A percentile compares a stretch with the other conserved stretches of the same genome.
Evolutionary conservation across 257 asterid genomes (phyloP).

Genomic region (Vinca minor): DNA sequence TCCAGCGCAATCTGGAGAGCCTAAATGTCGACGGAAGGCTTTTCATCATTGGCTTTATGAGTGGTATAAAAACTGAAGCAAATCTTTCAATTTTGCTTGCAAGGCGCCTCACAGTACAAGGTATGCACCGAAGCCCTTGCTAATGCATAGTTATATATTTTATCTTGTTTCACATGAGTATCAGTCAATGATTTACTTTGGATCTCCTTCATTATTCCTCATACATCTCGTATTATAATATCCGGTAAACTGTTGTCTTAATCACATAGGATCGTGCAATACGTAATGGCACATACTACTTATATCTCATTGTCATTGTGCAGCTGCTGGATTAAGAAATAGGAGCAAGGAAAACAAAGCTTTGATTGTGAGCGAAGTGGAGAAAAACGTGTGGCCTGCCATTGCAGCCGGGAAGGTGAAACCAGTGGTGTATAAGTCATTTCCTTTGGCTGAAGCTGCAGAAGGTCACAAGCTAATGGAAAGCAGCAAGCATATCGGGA

Average conservation of each 20-base stretch:
- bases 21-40: constrained; percentile 77
- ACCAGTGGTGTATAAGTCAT: constrained; percentile 56
- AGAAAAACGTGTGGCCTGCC: constrained; percentile 90
- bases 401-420: constrained; percentile 67
- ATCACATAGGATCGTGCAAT: too few species aligned
- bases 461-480: constrained; percentile 81
- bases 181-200: too few species aligned
- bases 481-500: constrained; percentile 88
- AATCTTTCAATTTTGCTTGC: constrained; percentile 56
- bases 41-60: constrained; percentile 87
- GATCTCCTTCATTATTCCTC: too few species aligned
- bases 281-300: too few species aligned
- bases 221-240: too few species aligned
- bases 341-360: constrained; percentile 74
- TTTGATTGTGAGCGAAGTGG: constrained; percentile 74
- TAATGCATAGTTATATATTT: neutral
- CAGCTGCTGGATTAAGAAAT: constrained; percentile 79
- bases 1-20: constrained; percentile 67
- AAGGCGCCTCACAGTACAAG: constrained; percentile 79
- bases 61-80: constrained; percentile 59
- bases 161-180: too few species aligned
- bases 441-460: constrained; percentile 58
- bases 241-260: too few species aligned
- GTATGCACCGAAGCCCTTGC: constrained; percentile 29
- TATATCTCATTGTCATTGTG: too few species aligned